phyloP scores from a whole-genome alignment of 305 asterid genomes.

The Fraxinus dipetala region DNA sequence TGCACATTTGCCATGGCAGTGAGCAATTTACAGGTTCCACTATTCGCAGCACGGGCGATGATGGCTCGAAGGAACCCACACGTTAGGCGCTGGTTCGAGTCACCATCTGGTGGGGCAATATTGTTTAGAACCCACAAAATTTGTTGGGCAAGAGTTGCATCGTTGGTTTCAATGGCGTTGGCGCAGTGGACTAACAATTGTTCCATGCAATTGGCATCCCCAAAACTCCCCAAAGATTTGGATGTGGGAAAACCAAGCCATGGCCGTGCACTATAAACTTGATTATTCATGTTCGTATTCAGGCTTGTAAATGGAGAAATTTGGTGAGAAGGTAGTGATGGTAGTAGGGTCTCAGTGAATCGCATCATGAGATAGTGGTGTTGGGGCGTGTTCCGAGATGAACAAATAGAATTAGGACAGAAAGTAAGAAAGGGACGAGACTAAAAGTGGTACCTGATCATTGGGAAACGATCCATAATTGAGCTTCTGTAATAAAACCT shows the following conservation, averaged over 20 bases:
- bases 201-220: slow-evolving; percentile 88
- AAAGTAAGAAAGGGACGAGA: slow-evolving; percentile 71
- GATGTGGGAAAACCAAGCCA: slow-evolving; percentile 71
- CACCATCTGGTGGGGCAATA: slow-evolving; percentile 91
- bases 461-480: slow-evolving; percentile 54
- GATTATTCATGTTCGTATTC: slow-evolving; percentile 30
- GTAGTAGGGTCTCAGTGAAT: slow-evolving; percentile 53
- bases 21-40: slow-evolving; percentile 63
- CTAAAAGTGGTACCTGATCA: slow-evolving; percentile 67
- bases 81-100: slow-evolving; percentile 82
- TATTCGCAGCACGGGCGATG: slow-evolving; percentile 63
- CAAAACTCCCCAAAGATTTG: slow-evolving; percentile 39
- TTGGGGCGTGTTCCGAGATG: background rate
- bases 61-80: slow-evolving; percentile 88
- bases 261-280: slow-evolving; percentile 33
- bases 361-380: slow-evolving; percentile 48
- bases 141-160: slow-evolving; percentile 84
- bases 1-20: slow-evolving; percentile 49
- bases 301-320: slow-evolving; percentile 32
- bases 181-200: slow-evolving; percentile 86
- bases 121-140: slow-evolving; percentile 92
- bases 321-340: slow-evolving; percentile 35
- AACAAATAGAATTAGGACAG: slow-evolving; percentile 26
- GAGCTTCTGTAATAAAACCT: slow-evolving; percentile 7
- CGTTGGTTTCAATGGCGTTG: slow-evolving; percentile 74